These are phyloP conservation scores for Mycena citricolor DNA, from an alignment of 1,284 basidiomycete genomes.

Conservation along the genomic window DNA sequence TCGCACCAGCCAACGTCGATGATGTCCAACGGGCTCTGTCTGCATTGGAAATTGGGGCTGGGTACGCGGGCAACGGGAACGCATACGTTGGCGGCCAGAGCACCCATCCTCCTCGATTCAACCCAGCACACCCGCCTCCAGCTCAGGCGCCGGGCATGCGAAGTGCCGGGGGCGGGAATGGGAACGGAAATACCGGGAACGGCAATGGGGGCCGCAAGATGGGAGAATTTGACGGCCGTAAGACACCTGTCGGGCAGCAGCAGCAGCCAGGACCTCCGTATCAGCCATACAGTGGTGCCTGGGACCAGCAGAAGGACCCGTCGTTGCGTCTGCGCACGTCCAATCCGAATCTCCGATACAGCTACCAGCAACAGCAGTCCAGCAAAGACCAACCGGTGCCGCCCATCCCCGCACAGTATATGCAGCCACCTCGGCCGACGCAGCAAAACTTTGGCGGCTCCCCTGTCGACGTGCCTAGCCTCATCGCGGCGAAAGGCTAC, in stretches of 20 bases:
- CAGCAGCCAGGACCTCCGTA: too few relatives aligned
- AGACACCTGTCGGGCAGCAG: slow-evolving; percentile 44
- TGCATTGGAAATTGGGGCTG: slow-evolving; percentile 55
- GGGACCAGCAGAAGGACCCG: slow-evolving; percentile 49
- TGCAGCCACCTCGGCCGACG: slow-evolving; percentile 58
- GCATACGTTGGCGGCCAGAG: slow-evolving; percentile 47
- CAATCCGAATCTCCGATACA: slow-evolving; percentile 67
- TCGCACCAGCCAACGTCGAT: slow-evolving; percentile 52
- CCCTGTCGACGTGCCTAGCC: slow-evolving; percentile 81
- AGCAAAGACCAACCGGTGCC: slow-evolving; percentile 60
- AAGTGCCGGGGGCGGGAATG: slow-evolving; percentile 35
- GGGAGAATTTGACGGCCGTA: slow-evolving; percentile 63
- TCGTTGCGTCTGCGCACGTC: slow-evolving; percentile 55
- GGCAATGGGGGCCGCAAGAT: slow-evolving; percentile 40
- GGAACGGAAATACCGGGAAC: slow-evolving; percentile 33
- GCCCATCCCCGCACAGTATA: slow-evolving; percentile 67
- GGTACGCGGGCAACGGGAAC: slow-evolving; percentile 32
- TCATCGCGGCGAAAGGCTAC: slow-evolving; percentile 87
- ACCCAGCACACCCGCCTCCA: slow-evolving; percentile 50
- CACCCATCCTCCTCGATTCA: slow-evolving; percentile 66
- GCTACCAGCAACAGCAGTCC: slow-evolving; percentile 50
- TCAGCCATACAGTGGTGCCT: too few relatives aligned
- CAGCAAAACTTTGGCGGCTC: slow-evolving; percentile 51
- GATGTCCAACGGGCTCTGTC: slow-evolving; percentile 75
- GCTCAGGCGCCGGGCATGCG: slow-evolving; percentile 44